Base-by-base conservation (phyloP, 164 flowering plant species). In the Litsea cubeba region DNA sequence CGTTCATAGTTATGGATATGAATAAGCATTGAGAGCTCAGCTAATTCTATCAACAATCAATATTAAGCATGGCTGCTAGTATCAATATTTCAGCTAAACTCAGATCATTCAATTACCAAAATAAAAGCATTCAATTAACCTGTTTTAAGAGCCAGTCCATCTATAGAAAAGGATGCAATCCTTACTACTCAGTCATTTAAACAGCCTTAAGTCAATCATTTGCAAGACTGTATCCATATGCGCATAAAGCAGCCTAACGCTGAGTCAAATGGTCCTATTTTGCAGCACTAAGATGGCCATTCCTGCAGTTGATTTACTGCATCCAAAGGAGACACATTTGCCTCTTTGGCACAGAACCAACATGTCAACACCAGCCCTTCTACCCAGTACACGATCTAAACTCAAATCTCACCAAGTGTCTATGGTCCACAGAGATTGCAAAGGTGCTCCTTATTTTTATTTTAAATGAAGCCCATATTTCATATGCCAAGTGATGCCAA, bases 1-100 rank as follows among this genome's bases (percentile, higher is more conserved):
- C 25, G 51, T 18, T 25, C 28, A 28, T 58, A 14, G 62, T 58
- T n/a, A 46, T 46, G 64, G 60, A 67, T 66, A 75, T 71, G 70
- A 24, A 40, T 12, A 63, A 76, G 40, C 15, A 3, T 12, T 50
- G 14, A 65, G 40, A 54, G 24, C 66, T 71, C 58, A 54, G 20
- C 20, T 54, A 14, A 54, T 54, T 12, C 58, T 54, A 14, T 54
- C 18, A 54, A 54, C 18, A 54, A 54, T 18, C 2, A 54, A 35
- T 35, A 35, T 5, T 5, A 54, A 54, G 58, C 15, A 35, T 23
- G 64, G 63, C 24, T 15, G 15, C 69, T 60, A 70, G 18, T 54
- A 62, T 24, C 24, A 66, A 7, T 67, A 76, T 22, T 62, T 71
- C 68, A 73, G 32, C 25, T 18, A 32, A 68, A 30, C 8, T 30